Percentiles rank a stretch among this genome's conserved stretches.
Conservation (phyloP, 345 rosid genomes). For the Syzygium jambos region DNA sequence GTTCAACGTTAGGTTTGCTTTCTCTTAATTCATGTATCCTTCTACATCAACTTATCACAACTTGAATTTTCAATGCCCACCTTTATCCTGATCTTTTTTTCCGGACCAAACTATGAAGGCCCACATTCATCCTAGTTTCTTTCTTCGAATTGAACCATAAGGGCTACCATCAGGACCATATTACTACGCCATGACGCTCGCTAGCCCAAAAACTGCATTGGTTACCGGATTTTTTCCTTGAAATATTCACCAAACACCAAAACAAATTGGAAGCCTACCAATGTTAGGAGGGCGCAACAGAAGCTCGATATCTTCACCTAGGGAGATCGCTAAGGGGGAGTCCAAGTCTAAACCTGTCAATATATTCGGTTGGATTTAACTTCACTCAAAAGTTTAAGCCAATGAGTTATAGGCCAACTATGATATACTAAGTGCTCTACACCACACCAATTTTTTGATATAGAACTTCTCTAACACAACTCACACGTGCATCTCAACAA, state of each 20-base stretch:
- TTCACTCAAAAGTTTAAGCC: not conserved
- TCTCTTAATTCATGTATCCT: not conserved
- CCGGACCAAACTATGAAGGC: too few relatives aligned
- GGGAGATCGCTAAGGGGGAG: not conserved
- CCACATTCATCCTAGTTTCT: too few relatives aligned
- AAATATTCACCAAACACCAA: not conserved
- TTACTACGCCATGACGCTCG: not conserved
- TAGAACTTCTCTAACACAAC: not conserved
- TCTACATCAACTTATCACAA: not conserved
- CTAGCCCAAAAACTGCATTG: accelerated
- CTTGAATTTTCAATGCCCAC: not conserved
- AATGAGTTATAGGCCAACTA: not conserved
- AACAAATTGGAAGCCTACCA: not conserved
- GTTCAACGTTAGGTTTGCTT: not conserved
- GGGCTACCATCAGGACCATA: not conserved
- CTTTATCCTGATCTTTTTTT: not conserved
- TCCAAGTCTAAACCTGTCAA: accelerated
- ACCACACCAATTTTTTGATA: not conserved
- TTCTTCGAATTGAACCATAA: not conserved
- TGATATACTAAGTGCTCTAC: not conserved
- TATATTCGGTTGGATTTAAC: not conserved
- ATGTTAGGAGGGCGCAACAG: not conserved
- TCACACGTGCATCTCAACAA: not conserved
- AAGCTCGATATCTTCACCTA: not conserved
- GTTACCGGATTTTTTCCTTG: not conserved